Percentiles rank a stretch among this genome's conserved stretches.
phyloP scores from a whole-genome alignment of 345 rosid genomes.

The Citrus mangshanensis region DNA sequence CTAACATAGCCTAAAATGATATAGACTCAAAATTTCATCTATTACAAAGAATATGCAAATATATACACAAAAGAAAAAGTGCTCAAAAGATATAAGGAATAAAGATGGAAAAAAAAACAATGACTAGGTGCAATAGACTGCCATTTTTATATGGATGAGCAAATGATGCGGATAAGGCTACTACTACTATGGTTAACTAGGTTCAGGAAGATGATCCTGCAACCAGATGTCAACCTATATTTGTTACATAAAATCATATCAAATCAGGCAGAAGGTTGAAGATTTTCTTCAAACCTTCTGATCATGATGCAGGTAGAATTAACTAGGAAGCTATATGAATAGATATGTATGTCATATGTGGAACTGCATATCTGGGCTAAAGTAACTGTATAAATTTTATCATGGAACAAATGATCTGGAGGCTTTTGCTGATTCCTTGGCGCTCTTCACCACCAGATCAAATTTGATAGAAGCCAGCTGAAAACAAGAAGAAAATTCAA shows the following conservation, averaged over 20 bases:
- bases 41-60: too few species aligned
- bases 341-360: not conserved
- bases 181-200: too few species aligned
- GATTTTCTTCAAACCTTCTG: not conserved
- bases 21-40: too few species aligned
- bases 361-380: not conserved
- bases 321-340: not conserved
- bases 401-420: slow-evolving; percentile 42
- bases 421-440: slow-evolving; percentile 48
- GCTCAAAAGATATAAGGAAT: too few species aligned
- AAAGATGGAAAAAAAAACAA: too few species aligned
- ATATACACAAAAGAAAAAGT: too few species aligned
- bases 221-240: not conserved
- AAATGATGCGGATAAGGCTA: too few species aligned
- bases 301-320: not conserved
- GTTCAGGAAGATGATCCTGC: not conserved
- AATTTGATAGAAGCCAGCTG: slow-evolving; percentile 91
- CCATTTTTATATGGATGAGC: too few species aligned
- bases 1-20: too few species aligned
- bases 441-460: slow-evolving; percentile 61
- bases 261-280: not conserved
- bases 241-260: not conserved
- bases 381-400: slow-evolving; percentile 1
- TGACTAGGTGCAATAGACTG: too few species aligned
- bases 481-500: slow-evolving; percentile 1